Conservation (phyloP, 2,329 filamentous ascomycete genomes). For the Xylaria sp. region DNA sequence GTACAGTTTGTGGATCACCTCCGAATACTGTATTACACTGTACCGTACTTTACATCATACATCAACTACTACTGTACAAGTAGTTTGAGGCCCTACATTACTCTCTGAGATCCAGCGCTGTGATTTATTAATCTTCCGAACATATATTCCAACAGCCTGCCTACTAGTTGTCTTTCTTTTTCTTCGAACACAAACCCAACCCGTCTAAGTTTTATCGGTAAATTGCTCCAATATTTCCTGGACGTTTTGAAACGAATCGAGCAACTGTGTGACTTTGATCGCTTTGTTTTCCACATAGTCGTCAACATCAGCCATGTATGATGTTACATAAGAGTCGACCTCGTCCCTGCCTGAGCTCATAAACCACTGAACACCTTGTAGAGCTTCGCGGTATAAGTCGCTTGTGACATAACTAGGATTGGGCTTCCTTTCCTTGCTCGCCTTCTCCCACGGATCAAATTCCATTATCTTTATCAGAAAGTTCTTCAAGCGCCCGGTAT, state of each 20-base stretch:
- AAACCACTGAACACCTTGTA: conserved; percentile 24
- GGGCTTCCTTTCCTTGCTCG: neutral
- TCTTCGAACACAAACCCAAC: neutral
- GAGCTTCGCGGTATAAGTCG: conserved; percentile 32
- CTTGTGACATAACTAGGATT: conserved; percentile 36
- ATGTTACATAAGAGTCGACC: conserved; percentile 1
- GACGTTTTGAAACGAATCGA: conserved; percentile 29
- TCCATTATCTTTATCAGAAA: conserved; percentile 44
- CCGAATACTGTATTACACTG: neutral
- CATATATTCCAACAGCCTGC: neutral
- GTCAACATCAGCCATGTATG: conserved; percentile 26
- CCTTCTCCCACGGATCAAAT: conserved; percentile 37
- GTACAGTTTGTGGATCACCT: neutral
- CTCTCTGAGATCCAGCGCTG: neutral
- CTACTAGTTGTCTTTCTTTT: neutral
- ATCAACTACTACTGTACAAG: no score
- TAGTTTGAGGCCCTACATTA: no score
- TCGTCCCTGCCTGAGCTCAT: conserved; percentile 1
- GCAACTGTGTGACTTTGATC: neutral
- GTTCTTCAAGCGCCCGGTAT: conserved; percentile 41
- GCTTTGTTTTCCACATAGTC: conserved; percentile 22
- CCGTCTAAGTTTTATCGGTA: neutral
- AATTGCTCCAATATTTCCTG: conserved; percentile 30
- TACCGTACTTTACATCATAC: neutral
- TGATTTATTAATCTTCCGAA: neutral